A percentile compares a stretch with the other conserved stretches of the same genome.
These are phyloP conservation scores for Diaporthe destruens DNA, from an alignment of 2,329 filamentous ascomycete species.

Conservation along the genomic window DNA sequence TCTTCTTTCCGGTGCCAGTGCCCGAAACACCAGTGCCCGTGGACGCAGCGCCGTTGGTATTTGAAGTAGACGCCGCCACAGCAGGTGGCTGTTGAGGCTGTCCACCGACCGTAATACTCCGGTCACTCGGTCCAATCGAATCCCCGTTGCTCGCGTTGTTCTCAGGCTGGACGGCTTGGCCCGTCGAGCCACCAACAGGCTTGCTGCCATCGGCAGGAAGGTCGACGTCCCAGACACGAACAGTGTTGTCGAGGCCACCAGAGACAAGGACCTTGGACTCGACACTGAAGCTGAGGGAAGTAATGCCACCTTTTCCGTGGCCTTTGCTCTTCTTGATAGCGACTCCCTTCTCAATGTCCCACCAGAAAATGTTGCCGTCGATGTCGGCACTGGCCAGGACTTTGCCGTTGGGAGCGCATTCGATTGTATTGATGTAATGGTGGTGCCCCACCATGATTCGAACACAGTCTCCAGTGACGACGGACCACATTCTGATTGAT, in stretches of 20 bases:
- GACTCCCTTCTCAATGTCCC: conserved; percentile 90
- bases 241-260: conserved; percentile 90
- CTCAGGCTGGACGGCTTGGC: conserved; percentile 45
- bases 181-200: conserved; percentile 45
- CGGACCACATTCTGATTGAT: conserved; percentile 96
- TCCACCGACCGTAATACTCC: conserved; percentile 55
- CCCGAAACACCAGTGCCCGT: conserved; percentile 48
- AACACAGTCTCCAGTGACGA: conserved; percentile 88
- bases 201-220: conserved; percentile 75
- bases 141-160: conserved; percentile 53
- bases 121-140: conserved; percentile 50
- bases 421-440: conserved; percentile 85
- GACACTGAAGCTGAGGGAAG: conserved; percentile 92
- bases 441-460: conserved; percentile 93
- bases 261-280: conserved; percentile 93
- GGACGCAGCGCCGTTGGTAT: conserved; percentile 51
- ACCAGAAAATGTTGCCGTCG: conserved; percentile 90
- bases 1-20: conserved; percentile 70
- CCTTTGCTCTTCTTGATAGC: conserved; percentile 93
- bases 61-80: conserved; percentile 56
- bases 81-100: conserved; percentile 48
- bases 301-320: conserved; percentile 93
- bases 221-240: conserved; percentile 93
- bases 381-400: conserved; percentile 92
- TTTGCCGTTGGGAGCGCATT: conserved; percentile 89